phyloP scores from a whole-genome alignment of 2,329 filamentous ascomycete species.

The Phyllosticta capitalensis region DNA sequence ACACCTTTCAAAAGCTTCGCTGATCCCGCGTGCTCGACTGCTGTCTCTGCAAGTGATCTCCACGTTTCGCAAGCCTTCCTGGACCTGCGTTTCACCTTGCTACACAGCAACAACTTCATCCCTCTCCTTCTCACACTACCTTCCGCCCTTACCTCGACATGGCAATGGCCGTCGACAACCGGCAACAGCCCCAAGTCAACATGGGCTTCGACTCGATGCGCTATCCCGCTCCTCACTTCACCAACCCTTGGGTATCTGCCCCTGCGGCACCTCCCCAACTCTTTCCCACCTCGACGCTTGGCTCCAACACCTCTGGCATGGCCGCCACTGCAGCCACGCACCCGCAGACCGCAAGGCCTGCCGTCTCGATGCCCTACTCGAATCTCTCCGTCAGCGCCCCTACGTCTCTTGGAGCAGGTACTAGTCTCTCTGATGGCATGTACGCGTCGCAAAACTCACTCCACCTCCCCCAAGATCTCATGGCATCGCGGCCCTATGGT shows the following conservation, averaged over 20 bases:
- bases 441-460: constrained; percentile 59
- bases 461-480: constrained; percentile 64
- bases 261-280: constrained; percentile 48
- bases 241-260: constrained; percentile 73
- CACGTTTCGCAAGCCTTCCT: constrained; percentile 35
- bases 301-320: constrained; percentile 49
- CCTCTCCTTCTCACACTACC: constrained; percentile 11
- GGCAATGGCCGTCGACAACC: constrained; percentile 92
- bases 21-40: constrained; percentile 37
- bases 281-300: constrained; percentile 58
- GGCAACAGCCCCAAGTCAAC: constrained; percentile 61
- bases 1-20: constrained; percentile 33
- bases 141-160: constrained; percentile 41
- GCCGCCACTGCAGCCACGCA: constrained; percentile 36
- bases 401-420: constrained; percentile 54
- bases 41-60: constrained; percentile 31
- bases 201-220: constrained; percentile 76
- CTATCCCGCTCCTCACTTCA: constrained; percentile 67
- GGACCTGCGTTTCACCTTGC: constrained; percentile 26
- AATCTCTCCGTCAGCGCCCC: constrained; percentile 64
- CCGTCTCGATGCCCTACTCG: constrained; percentile 62
- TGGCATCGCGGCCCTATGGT: constrained; percentile 60
- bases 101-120: constrained; percentile 14
- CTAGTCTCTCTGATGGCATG: constrained; percentile 54
- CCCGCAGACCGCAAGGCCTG: constrained; percentile 51